phyloP scores from a whole-genome alignment of 75 land plant genomes.

The Chamaecyparis obtusa region DNA sequence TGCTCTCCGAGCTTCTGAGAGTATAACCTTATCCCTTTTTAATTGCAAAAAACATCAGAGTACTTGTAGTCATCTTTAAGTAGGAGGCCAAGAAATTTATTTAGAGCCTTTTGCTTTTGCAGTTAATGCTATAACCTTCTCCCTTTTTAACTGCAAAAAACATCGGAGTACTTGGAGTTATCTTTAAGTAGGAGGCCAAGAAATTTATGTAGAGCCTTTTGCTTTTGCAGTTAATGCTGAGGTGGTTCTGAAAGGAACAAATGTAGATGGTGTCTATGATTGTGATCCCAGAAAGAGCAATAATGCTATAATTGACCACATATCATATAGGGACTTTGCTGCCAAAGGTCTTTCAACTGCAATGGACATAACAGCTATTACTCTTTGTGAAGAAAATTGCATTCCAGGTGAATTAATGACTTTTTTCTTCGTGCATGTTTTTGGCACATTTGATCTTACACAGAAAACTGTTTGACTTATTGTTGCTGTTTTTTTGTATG shows the following conservation, averaged over 20 bases:
- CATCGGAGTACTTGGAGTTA: background rate
- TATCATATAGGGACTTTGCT: constrained; percentile 49
- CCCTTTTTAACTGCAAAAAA: background rate
- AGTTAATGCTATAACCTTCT: constrained; percentile 65
- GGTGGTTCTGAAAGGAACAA: constrained; percentile 75
- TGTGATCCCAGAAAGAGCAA: constrained; percentile 35
- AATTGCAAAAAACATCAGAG: background rate
- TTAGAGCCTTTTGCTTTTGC: constrained; percentile 11
- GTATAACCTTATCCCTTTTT: constrained; percentile 32
- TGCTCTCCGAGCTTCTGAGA: constrained; percentile 72
- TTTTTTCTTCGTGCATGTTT: background rate
- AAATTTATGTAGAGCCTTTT: constrained; percentile 1
- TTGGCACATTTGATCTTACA: background rate
- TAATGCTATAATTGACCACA: constrained; percentile 40
- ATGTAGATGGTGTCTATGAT: constrained; percentile 54
- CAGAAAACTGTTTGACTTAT: background rate
- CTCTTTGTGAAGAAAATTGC: constrained; percentile 48
- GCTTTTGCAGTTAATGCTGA: constrained; percentile 67
- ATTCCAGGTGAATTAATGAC: constrained; percentile 43
- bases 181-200: too few relatives aligned
- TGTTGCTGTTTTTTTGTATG: constrained; percentile 12
- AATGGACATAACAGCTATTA: constrained; percentile 49
- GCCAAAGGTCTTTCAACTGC: constrained; percentile 32
- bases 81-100: constrained; percentile 6
- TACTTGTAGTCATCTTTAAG: background rate